Evolutionary conservation across 1,284 basidiomycete species (phyloP).

Genomic region (Filobasidium uniguttulatum): DNA sequence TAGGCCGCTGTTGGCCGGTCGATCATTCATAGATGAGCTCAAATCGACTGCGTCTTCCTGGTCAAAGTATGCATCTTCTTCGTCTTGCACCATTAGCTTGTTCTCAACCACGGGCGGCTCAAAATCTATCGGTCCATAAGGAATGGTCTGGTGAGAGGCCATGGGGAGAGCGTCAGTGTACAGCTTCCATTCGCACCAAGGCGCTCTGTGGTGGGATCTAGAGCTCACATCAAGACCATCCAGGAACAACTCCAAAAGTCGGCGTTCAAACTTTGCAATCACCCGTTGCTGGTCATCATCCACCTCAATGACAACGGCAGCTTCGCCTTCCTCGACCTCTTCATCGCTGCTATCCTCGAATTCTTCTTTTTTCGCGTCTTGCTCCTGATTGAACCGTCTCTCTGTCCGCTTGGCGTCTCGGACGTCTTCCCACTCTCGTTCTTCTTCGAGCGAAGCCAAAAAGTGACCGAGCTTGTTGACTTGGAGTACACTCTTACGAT

Average conservation of each 20-base stretch:
- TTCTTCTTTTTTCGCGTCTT: conserved; percentile 32
- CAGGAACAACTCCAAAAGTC: conserved; percentile 31
- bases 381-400: conserved; percentile 20
- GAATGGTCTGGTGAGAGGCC: conserved; percentile 23
- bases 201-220: no score
- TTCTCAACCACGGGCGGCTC: conserved; percentile 24
- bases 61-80: conserved; percentile 33
- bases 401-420: conserved; percentile 24
- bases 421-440: conserved; percentile 27
- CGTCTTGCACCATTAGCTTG: conserved; percentile 25
- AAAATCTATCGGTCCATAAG: conserved; percentile 32
- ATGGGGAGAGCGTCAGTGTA: neutral
- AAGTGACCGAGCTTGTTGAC: conserved; percentile 32
- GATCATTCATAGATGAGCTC: neutral
- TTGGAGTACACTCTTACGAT: conserved; percentile 14
- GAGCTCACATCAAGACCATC: conserved; percentile 35
- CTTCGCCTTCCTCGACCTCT: conserved; percentile 8
- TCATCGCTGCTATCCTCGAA: conserved; percentile 21
- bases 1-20: neutral
- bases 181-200: neutral
- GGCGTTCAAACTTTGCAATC: conserved; percentile 24
- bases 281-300: conserved; percentile 25
- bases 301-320: no score
- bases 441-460: conserved; percentile 30
- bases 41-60: conserved; percentile 22